Conservation (phyloP, 441 rosid genomes). For the Gossypium gossypioides region DNA sequence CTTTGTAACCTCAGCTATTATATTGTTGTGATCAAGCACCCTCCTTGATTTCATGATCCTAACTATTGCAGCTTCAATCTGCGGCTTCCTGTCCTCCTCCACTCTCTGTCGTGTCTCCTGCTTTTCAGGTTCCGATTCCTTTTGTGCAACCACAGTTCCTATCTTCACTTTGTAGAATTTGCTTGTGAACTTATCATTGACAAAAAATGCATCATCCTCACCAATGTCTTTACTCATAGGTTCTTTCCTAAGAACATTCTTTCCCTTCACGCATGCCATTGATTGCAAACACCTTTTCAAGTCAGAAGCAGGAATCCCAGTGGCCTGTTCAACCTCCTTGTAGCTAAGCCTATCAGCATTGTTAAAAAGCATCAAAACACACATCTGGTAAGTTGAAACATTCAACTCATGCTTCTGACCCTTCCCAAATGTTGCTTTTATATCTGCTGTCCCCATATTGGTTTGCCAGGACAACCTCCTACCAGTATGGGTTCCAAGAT, state of each 20-base stretch:
- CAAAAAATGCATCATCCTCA: constrained; percentile 70
- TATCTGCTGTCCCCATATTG: constrained; percentile 92
- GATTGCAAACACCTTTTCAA: constrained; percentile 90
- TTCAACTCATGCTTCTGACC: constrained; percentile 96
- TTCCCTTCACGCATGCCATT: constrained; percentile 82
- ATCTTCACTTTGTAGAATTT: constrained; percentile 93
- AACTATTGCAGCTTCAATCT: constrained; percentile 94
- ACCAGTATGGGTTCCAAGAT: constrained; percentile 93
- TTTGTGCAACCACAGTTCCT: constrained; percentile 92
- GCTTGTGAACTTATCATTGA: constrained; percentile 82
- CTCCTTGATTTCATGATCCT: constrained; percentile 95
- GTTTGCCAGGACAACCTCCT: constrained; percentile 95
- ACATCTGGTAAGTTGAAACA: constrained; percentile 95
- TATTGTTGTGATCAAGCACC: constrained; percentile 84
- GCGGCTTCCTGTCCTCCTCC: constrained; percentile 96
- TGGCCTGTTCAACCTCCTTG: constrained; percentile 86
- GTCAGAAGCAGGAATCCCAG: constrained; percentile 76
- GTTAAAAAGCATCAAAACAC: constrained; percentile 82
- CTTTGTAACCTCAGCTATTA: constrained; percentile 83
- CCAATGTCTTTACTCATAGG: constrained; percentile 94
- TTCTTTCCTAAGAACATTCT: constrained; percentile 81
- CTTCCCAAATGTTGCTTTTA: constrained; percentile 74
- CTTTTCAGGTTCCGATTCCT: constrained; percentile 93
- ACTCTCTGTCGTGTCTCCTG: constrained; percentile 96
- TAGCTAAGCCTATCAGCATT: constrained; percentile 72